phyloP scores from a whole-genome alignment of 805 yeast species.

The Allodekkera sacchari region DNA sequence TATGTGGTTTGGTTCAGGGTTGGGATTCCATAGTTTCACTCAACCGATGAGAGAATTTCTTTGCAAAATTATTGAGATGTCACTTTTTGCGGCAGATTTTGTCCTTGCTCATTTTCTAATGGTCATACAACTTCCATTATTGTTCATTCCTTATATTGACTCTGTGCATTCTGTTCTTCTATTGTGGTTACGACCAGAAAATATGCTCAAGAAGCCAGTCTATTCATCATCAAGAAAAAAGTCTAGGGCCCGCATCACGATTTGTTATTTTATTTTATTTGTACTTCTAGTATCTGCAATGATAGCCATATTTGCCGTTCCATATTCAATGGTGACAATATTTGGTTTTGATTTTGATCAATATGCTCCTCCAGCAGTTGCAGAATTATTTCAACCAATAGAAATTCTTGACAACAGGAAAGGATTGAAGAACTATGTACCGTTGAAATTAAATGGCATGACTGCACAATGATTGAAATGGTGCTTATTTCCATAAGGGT shows the following conservation, averaged over 20 bases:
- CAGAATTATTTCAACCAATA: slow-evolving; percentile 37
- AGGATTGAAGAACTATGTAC: slow-evolving; percentile 28
- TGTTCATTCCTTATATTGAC: slow-evolving; percentile 57
- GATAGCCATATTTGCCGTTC: slow-evolving; percentile 29
- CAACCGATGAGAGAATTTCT: slow-evolving; percentile 60
- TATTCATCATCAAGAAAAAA: slow-evolving; percentile 33
- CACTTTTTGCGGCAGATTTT: slow-evolving; percentile 61
- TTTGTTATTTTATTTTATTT: slow-evolving; percentile 29
- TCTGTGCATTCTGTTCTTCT: slow-evolving; percentile 58
- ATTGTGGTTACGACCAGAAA: slow-evolving; percentile 49
- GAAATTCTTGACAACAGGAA: slow-evolving; percentile 21
- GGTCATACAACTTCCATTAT: slow-evolving; percentile 50
- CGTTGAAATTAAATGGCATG: slow-evolving; percentile 1
- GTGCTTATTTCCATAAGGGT: slow-evolving; percentile 5
- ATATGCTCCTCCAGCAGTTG: slow-evolving; percentile 31
- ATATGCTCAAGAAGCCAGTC: slow-evolving; percentile 40
- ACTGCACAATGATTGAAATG: background rate
- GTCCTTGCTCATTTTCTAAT: slow-evolving; percentile 50
- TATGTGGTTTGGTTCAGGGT: slow-evolving; percentile 52
- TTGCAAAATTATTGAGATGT: slow-evolving; percentile 58
- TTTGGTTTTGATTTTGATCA: slow-evolving; percentile 32
- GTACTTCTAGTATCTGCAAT: slow-evolving; percentile 22
- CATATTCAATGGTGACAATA: slow-evolving; percentile 27
- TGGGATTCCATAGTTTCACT: slow-evolving; percentile 52
- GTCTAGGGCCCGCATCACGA: slow-evolving; percentile 27